Conservation (phyloP, 2,329 filamentous ascomycete genomes). For the Cordyceps javanica region DNA sequence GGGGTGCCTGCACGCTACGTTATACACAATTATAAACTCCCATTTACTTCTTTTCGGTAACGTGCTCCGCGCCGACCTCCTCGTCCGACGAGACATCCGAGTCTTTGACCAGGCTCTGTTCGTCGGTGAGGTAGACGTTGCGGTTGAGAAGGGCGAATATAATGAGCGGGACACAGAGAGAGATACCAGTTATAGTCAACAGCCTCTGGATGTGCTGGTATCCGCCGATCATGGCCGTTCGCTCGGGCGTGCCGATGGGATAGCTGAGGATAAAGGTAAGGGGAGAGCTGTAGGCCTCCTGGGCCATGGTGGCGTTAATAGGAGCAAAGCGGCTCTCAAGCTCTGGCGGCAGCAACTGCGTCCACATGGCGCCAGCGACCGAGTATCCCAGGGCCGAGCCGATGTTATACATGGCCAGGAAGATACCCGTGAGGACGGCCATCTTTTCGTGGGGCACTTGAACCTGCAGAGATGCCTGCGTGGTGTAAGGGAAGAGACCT, state of each 20-base stretch:
- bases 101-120: constrained; percentile 37
- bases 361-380: constrained; percentile 58
- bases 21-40: not conserved
- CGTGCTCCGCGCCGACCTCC: constrained; percentile 15
- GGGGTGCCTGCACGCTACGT: not conserved
- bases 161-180: constrained; percentile 42
- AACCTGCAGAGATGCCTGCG: constrained; percentile 39
- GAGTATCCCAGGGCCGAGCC: constrained; percentile 55
- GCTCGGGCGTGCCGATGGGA: constrained; percentile 36
- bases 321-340: constrained; percentile 40
- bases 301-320: constrained; percentile 30
- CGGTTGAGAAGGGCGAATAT: constrained; percentile 35
- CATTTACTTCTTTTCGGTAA: constrained; percentile 2
- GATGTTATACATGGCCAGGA: constrained; percentile 57
- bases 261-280: constrained; percentile 25
- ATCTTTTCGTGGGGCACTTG: constrained; percentile 44
- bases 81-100: constrained; percentile 13
- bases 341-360: constrained; percentile 48
- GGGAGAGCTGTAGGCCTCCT: constrained; percentile 26
- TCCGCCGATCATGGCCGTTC: constrained; percentile 34
- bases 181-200: constrained; percentile 43
- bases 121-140: constrained; percentile 40
- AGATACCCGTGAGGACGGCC: constrained; percentile 58
- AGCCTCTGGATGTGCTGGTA: constrained; percentile 43
- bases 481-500: constrained; percentile 52